Evolutionary conservation across 2,329 filamentous ascomycete genomes (phyloP).

Genomic region (Diaporthe caulivora): DNA sequence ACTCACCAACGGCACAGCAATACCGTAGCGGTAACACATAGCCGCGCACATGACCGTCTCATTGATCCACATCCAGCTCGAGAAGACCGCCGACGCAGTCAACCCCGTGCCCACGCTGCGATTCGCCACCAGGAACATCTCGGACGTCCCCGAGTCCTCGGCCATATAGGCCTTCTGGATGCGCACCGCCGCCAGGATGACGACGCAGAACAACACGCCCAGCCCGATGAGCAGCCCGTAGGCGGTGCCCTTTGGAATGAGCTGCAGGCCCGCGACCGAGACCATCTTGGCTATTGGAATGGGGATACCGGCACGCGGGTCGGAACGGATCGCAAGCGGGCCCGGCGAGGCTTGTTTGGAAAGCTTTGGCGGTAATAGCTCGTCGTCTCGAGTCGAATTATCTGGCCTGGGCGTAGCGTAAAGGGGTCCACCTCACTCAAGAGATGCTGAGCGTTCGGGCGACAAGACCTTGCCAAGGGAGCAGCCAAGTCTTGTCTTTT

Average conservation of each 20-base stretch:
- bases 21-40: slow-evolving; percentile 48
- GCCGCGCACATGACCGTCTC: slow-evolving; percentile 54
- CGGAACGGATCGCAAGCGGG: background rate
- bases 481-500: background rate
- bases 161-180: slow-evolving; percentile 57
- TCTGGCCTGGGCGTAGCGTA: background rate
- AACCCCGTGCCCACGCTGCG: slow-evolving; percentile 48
- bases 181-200: slow-evolving; percentile 60
- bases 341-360: slow-evolving; percentile 3
- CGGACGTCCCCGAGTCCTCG: slow-evolving; percentile 58
- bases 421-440: background rate
- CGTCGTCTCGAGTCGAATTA: background rate
- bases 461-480: background rate
- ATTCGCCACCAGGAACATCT: slow-evolving; percentile 57
- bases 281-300: background rate
- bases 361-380: background rate
- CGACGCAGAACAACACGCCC: slow-evolving; percentile 58
- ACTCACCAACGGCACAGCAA: slow-evolving; percentile 43
- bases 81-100: slow-evolving; percentile 49
- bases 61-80: slow-evolving; percentile 58
- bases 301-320: background rate
- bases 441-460: background rate
- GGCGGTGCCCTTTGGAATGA: slow-evolving; percentile 49
- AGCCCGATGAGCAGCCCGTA: slow-evolving; percentile 64
- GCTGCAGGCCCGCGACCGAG: slow-evolving; percentile 21